Evolutionary conservation across 2,329 filamentous ascomycete species (phyloP).

Genomic region (Alternaria sp.): DNA sequence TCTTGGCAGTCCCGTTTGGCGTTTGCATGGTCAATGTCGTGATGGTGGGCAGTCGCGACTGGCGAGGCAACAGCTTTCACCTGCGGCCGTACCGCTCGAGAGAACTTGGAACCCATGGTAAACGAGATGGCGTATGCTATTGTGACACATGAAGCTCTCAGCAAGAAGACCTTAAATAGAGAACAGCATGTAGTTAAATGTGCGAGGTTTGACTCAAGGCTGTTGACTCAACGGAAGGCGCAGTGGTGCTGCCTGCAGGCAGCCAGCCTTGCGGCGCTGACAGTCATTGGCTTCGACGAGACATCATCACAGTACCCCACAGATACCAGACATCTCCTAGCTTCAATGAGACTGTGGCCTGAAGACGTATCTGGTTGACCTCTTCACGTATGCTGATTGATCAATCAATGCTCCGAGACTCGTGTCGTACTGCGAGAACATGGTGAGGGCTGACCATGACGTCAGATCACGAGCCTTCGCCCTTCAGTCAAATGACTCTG

Average conservation of each 20-base stretch:
- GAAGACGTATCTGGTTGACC: background rate
- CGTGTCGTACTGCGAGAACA: background rate
- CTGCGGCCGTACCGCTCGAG: conserved; percentile 26
- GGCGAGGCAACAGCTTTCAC: conserved; percentile 24
- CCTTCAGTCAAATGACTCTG: background rate
- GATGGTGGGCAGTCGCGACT: conserved; percentile 15
- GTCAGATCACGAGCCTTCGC: background rate
- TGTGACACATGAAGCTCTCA: background rate
- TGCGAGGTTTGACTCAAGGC: conserved; percentile 26
- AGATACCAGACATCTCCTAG: background rate
- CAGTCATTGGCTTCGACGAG: conserved; percentile 24
- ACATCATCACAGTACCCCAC: conserved; percentile 1
- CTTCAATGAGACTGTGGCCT: background rate
- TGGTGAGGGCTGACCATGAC: background rate
- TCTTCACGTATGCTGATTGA: background rate
- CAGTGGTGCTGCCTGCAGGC: conserved; percentile 35
- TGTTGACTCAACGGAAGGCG: conserved; percentile 32
- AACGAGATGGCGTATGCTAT: background rate
- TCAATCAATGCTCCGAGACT: background rate
- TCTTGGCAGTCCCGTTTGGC: conserved; percentile 13
- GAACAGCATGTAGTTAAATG: background rate
- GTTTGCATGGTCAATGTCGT: conserved; percentile 19
- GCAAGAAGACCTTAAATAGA: background rate
- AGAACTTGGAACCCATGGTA: conserved; percentile 38
- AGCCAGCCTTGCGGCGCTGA: conserved; percentile 30